These are phyloP conservation scores for Boletus reticulatus DNA, from an alignment of 768 basidiomycete genomes.

Conservation along the genomic window DNA sequence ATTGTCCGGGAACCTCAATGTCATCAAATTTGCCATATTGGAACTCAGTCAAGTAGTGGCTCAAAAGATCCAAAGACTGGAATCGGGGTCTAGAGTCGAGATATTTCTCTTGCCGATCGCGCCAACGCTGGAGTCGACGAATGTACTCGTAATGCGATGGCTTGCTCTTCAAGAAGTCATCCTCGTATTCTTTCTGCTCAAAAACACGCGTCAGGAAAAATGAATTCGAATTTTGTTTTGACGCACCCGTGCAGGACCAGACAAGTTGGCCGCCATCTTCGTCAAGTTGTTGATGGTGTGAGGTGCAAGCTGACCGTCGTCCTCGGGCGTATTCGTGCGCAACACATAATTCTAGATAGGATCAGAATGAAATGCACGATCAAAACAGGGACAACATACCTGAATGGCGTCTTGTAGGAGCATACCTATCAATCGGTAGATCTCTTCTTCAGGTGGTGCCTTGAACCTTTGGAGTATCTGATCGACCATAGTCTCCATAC, in stretches of 20 bases:
- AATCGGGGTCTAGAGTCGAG: slow-evolving; percentile 81
- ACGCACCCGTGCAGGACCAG: slow-evolving; percentile 56
- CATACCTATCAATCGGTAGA: slow-evolving; percentile 87
- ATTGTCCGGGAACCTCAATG: slow-evolving; percentile 98
- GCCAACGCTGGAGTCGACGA: slow-evolving; percentile 85
- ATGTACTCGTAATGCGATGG: slow-evolving; percentile 87
- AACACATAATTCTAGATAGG: slow-evolving; percentile 58
- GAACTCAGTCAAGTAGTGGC: slow-evolving; percentile 95
- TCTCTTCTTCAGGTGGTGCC: slow-evolving; percentile 85
- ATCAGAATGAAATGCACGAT: not conserved
- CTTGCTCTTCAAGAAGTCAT: slow-evolving; percentile 81
- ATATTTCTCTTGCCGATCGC: slow-evolving; percentile 82
- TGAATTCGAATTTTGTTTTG: not conserved
- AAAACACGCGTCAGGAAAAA: not conserved
- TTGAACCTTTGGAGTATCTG: slow-evolving; percentile 91
- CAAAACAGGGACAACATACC: slow-evolving; percentile 40
- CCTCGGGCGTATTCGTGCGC: slow-evolving; percentile 63
- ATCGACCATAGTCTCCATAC: slow-evolving; percentile 96
- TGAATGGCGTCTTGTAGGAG: slow-evolving; percentile 84
- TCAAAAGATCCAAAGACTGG: slow-evolving; percentile 82
- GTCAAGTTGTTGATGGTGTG: slow-evolving; percentile 54
- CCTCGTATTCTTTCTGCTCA: slow-evolving; percentile 80
- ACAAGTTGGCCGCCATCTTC: slow-evolving; percentile 61
- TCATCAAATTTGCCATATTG: slow-evolving; percentile 98
- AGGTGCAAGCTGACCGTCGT: slow-evolving; percentile 60